A percentile compares a stretch with the other conserved stretches of the same genome.
Evolutionary conservation across 768 basidiomycete species (phyloP).

Genomic region (Crepidotus variabilis): DNA sequence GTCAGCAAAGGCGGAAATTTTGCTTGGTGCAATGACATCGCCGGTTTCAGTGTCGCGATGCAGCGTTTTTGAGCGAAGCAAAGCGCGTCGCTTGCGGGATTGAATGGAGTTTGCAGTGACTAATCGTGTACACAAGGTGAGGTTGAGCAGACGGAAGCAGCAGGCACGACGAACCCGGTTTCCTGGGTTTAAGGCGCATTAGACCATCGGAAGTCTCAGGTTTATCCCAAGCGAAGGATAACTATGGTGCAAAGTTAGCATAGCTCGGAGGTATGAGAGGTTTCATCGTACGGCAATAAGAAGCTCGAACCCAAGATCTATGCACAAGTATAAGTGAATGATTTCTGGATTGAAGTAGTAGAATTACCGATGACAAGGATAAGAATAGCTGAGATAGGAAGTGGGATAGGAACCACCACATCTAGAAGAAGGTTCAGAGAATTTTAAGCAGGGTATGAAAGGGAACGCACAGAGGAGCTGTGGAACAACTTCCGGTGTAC

Average conservation of each 20-base stretch:
- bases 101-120: conserved; percentile 52
- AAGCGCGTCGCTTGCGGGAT: conserved; percentile 53
- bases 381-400: conserved; percentile 64
- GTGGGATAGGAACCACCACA: conserved; percentile 64
- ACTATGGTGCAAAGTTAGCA: conserved; percentile 23
- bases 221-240: conserved; percentile 72
- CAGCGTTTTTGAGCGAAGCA: conserved; percentile 53
- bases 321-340: background rate
- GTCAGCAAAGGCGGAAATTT: conserved; percentile 29
- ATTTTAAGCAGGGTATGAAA: background rate
- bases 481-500: conserved; percentile 66
- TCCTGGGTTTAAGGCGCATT: conserved; percentile 65
- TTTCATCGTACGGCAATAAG: conserved; percentile 51
- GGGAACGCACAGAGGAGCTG: conserved; percentile 55
- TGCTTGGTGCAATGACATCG: conserved; percentile 38
- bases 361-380: conserved; percentile 64
- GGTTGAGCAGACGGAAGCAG: background rate
- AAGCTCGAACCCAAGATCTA: conserved; percentile 72
- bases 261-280: background rate
- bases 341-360: background rate
- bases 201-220: conserved; percentile 62
- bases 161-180: conserved; percentile 42
- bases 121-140: conserved; percentile 16
- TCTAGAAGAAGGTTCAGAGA: conserved; percentile 29
- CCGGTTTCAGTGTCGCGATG: conserved; percentile 51